Conservation (phyloP, 2,329 filamentous ascomycete species). For the Epichloe bromicola region DNA sequence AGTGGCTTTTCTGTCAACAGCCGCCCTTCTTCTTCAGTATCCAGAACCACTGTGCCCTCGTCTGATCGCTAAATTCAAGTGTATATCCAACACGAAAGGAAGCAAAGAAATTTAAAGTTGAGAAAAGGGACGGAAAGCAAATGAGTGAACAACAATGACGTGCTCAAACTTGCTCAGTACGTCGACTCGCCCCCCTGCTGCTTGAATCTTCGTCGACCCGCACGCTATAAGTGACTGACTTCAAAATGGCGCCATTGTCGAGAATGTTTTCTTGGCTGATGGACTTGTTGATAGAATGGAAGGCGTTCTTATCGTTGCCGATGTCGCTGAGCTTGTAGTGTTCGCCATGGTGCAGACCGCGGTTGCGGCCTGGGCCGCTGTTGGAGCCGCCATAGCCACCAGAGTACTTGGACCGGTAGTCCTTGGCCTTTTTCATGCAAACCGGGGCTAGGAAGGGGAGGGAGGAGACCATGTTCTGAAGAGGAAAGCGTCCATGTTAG, state of each 20-base stretch:
- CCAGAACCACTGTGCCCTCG: no score
- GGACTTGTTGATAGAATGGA: slow-evolving; percentile 14
- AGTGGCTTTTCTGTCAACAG: no score
- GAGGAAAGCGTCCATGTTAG: not conserved
- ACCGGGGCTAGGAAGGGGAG: slow-evolving; percentile 32
- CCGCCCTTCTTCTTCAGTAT: no score
- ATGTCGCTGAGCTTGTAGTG: slow-evolving; percentile 26
- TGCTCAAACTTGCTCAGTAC: slow-evolving; percentile 5
- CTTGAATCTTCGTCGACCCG: slow-evolving; percentile 19
- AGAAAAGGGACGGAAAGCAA: not conserved
- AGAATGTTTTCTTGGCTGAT: slow-evolving; percentile 29
- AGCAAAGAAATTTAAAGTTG: not conserved
- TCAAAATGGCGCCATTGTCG: slow-evolving; percentile 22
- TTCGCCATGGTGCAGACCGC: slow-evolving; percentile 15
- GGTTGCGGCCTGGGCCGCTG: slow-evolving; percentile 12
- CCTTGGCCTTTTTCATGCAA: slow-evolving; percentile 27
- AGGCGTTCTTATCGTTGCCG: slow-evolving; percentile 19
- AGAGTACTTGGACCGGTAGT: slow-evolving; percentile 27
- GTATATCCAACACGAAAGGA: not conserved
- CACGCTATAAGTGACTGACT: slow-evolving; percentile 29
- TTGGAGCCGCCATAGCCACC: slow-evolving; percentile 12
- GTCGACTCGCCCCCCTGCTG: not conserved
- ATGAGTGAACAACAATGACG: not conserved
- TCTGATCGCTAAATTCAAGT: no score
- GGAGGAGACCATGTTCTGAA: slow-evolving; percentile 32